phyloP scores from a whole-genome alignment of 768 basidiomycete genomes.

The Trametes maxima region DNA sequence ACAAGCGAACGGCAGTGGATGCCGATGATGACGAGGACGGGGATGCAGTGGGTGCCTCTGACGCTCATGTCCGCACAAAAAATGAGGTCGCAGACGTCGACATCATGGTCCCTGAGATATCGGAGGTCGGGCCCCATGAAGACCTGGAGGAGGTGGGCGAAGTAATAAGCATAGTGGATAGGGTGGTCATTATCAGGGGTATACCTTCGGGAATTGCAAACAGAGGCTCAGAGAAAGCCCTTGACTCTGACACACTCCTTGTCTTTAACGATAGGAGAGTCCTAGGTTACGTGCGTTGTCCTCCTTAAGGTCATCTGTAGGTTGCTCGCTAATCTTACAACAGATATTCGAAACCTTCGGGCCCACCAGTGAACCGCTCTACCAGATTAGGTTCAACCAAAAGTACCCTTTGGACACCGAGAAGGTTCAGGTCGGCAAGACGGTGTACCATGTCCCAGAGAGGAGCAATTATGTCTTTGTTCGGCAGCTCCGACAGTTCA shows the following conservation, averaged over 20 bases:
- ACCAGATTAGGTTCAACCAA: conserved; percentile 81
- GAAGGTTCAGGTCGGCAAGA: conserved; percentile 54
- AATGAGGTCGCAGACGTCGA: conserved; percentile 67
- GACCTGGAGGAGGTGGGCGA: conserved; percentile 76
- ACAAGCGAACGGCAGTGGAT: conserved; percentile 29
- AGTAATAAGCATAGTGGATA: conserved; percentile 72
- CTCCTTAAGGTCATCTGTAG: not conserved
- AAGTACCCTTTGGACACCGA: conserved; percentile 61
- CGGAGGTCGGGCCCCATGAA: conserved; percentile 65
- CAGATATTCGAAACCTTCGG: conserved; percentile 91
- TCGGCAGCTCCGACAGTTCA: conserved; percentile 63
- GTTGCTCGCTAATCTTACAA: conserved; percentile 5
- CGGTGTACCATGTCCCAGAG: conserved; percentile 81
- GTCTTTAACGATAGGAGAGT: conserved; percentile 89
- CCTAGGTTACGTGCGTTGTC: conserved; percentile 82
- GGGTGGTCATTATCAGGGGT: conserved; percentile 75
- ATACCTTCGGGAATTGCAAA: conserved; percentile 43
- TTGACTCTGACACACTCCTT: conserved; percentile 89
- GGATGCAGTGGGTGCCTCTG: conserved; percentile 40
- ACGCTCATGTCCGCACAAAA: conserved; percentile 60
- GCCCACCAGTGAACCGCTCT: conserved; percentile 86
- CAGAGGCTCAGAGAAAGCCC: conserved; percentile 58
- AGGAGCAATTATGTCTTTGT: conserved; percentile 87
- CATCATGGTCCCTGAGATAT: conserved; percentile 62
- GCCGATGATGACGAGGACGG: conserved; percentile 61